These are phyloP conservation scores for Cryptococcus jaspeensis DNA, from an alignment of 1,284 basidiomycete species.

Conservation along the genomic window DNA sequence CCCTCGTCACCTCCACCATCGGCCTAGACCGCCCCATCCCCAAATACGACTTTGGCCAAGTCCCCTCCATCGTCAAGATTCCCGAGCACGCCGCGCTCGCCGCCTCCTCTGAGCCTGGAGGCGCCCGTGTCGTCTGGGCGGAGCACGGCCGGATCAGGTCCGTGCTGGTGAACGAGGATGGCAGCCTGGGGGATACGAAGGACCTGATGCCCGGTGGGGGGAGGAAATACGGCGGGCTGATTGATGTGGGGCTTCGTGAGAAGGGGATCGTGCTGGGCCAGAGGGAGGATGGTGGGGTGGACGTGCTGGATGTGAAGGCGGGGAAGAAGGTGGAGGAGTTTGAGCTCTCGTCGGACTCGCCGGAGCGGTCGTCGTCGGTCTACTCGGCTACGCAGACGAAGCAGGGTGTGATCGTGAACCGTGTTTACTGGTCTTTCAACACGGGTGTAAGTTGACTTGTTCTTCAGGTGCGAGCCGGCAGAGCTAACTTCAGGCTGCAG, in stretches of 20 bases:
- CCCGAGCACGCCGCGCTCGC: constrained; percentile 36
- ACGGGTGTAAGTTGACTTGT: constrained; percentile 55
- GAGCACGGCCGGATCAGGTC: constrained; percentile 59
- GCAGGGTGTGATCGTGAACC: constrained; percentile 54
- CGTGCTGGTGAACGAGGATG: constrained; percentile 24
- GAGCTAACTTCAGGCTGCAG: constrained; percentile 8
- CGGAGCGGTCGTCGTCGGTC: constrained; percentile 50
- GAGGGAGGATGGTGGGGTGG: constrained; percentile 58
- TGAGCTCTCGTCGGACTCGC: constrained; percentile 53
- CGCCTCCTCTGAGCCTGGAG: constrained; percentile 24
- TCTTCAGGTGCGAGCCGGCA: neutral
- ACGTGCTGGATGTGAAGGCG: constrained; percentile 58
- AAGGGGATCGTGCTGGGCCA: constrained; percentile 52
- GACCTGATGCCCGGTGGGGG: constrained; percentile 51
- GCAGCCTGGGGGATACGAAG: constrained; percentile 56
- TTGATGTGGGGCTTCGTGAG: constrained; percentile 36
- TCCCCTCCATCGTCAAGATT: constrained; percentile 60
- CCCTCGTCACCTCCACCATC: constrained; percentile 64
- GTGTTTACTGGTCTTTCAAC: constrained; percentile 69
- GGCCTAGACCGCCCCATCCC: constrained; percentile 60
- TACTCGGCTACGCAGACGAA: constrained; percentile 52
- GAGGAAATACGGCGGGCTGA: constrained; percentile 22
- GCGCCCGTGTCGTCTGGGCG: constrained; percentile 63
- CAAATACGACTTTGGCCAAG: constrained; percentile 55
- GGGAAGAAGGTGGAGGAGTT: constrained; percentile 60